Evolutionary conservation across 140 eudicot genomes (phyloP).

Genomic region (Oenanthe javanica): DNA sequence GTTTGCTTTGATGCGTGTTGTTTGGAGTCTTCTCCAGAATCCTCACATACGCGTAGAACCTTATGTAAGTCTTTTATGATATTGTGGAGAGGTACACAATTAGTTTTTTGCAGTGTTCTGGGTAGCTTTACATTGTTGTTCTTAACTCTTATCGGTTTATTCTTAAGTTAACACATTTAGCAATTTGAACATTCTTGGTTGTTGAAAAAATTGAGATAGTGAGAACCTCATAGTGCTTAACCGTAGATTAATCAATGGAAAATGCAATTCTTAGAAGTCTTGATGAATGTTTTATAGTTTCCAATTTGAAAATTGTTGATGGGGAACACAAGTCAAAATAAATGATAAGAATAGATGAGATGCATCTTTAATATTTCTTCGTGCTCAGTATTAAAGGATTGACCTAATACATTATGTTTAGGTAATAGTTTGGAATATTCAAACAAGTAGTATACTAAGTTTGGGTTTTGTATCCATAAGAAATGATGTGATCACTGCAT

Average conservation of each 20-base stretch:
- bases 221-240: too few relatives aligned
- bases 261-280: not conserved
- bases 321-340: not conserved
- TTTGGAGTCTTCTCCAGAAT: conserved; percentile 61
- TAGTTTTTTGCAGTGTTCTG: not conserved
- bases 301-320: not conserved
- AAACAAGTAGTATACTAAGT: not conserved
- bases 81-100: not conserved
- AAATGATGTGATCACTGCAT: not conserved
- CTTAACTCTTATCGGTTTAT: not conserved
- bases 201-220: not conserved
- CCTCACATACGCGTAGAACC: conserved; percentile 68
- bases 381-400: not conserved
- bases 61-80: conserved; percentile 32
- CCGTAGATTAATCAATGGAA: too few relatives aligned
- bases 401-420: not conserved
- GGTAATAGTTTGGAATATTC: not conserved
- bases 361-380: not conserved
- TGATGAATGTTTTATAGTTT: not conserved
- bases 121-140: not conserved
- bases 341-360: not conserved
- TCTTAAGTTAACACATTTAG: not conserved
- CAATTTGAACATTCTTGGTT: not conserved
- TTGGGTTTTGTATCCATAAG: not conserved
- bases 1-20: conserved; percentile 67